These are phyloP conservation scores for Persicaria tinctoria DNA, from an alignment of 148 eudicot genomes.

Conservation along the genomic window DNA sequence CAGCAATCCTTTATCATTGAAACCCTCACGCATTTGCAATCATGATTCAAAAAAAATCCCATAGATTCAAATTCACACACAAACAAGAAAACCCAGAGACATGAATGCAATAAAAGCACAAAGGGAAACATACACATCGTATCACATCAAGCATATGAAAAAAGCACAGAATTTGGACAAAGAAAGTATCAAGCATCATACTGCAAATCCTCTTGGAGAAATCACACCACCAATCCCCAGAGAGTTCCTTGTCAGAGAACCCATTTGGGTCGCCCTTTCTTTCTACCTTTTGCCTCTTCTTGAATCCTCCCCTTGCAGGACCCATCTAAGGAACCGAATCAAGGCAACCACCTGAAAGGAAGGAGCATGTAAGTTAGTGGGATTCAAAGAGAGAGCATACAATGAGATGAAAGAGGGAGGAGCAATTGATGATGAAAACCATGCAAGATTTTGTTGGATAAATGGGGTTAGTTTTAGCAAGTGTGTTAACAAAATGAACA, in stretches of 20 bases:
- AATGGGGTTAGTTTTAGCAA: not conserved
- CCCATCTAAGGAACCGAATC: slow-evolving; percentile 37
- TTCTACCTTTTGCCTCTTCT: slow-evolving; percentile 33
- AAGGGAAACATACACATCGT: too few species aligned
- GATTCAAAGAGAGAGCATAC: not conserved
- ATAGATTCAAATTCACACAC: not conserved
- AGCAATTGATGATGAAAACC: slow-evolving; percentile 5
- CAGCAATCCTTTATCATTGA: not conserved
- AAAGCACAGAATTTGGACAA: not conserved
- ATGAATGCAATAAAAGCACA: too few species aligned
- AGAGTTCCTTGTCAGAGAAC: slow-evolving; percentile 34
- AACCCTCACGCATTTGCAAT: not conserved
- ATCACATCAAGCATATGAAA: too few species aligned
- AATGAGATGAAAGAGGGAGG: not conserved
- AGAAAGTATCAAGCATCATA: slow-evolving; percentile 10
- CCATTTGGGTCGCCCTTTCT: slow-evolving; percentile 27
- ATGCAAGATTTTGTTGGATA: not conserved
- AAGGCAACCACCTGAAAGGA: slow-evolving; percentile 20
- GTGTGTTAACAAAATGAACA: not conserved
- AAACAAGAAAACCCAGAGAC: not conserved
- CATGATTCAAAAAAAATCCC: not conserved
- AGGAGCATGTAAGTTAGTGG: not conserved
- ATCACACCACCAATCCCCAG: slow-evolving; percentile 43
- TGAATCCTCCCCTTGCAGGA: slow-evolving; percentile 39
- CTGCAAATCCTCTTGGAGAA: slow-evolving; percentile 39